Base-by-base conservation (phyloP, 2,329 filamentous ascomycete species). In the Cladosporium sphaerospermum region DNA sequence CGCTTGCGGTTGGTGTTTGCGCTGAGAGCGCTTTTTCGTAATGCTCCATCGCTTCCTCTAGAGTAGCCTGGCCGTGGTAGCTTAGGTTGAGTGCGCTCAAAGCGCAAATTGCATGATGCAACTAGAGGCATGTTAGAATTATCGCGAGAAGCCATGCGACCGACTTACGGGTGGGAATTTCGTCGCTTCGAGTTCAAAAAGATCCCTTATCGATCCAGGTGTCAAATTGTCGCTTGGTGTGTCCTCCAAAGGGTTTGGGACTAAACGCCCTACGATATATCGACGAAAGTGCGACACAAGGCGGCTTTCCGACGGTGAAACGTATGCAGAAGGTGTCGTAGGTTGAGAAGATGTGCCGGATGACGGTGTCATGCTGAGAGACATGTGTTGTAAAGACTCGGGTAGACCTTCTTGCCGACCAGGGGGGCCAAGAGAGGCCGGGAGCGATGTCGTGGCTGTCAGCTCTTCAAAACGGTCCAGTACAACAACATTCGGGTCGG, bases 51-150 rank as follows among this genome's bases (percentile, higher is more conserved):
- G 76, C 74, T 58, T 77, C 73, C 53, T 79, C 69, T 49, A 73
- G 70, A 7, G 62, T 61, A 28, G 71, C 69, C 28, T 69, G 71
- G 32, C 74, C 71, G 57, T 70, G 73, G 49, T 74, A 71, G 18
- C 73, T 72, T 41, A 79, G 68, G 59, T 76, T 78, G 41, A 81
- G 70, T 14, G 77, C 77, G 19, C 77, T 77, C n/a, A 82, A 65
- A 4, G 79, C 78, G 69, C 80, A 79, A 57, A 82, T 80, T 7
- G 79, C 78, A 61, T 81, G 76, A 45, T 77, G 75, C 51, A 82
- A 71, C 78, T 79, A 48, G 52, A 23, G 6, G 34, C 41, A 23
- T 46, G 54, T 56, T 28, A 55, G 51, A 43, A 45, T 10, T 11
- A 55, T 52, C 5, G 13, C 23, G 23, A 28, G 23, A 28, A 5